Evolutionary conservation across 768 basidiomycete species (phyloP), one percentile per base, ranked within the genome.

Genomic region (Multifurca ochricompacta): DNA sequence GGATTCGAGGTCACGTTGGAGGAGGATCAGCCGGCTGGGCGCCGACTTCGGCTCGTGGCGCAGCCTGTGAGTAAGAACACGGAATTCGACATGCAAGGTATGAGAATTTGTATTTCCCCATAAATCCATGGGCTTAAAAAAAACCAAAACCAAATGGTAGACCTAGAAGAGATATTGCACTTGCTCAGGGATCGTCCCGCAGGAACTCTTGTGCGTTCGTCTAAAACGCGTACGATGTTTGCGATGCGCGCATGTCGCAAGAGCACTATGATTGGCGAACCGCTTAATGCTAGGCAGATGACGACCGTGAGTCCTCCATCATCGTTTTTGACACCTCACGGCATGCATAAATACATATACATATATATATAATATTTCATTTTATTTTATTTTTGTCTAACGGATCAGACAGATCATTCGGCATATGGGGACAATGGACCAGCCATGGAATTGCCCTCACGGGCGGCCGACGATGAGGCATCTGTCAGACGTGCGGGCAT

Each of bases 221-320:
- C 87, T 14, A 98, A 98, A 68, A 91, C 89, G 14, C 79, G 93
- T 14, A 77, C 83, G 4, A 97, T 99, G 94, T 97, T 99, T 65
- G 96, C 96, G 0, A 89, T 85, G 79, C 80, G 94, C 32, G 96
- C 96, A 0, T 99, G 96, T 69, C 69, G 95, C 59, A 93, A 89
- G 72, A 97, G 93, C 68, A 84, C 96, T 37, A 99, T 98, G 96
- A 77, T 97, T 40, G 94, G 96, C 3, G 89, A 81, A 72, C 75
- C 92, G 10, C 73, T 98, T 56, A 91, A 77, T 34, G 73, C 69
- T 55, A 68, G 72, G 14, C 90, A 89, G 64, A 98, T 99, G 95
- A 78, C 74, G 18, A 64, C 73, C 56, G 86, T 90, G 32, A 27
- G 60, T 56, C 31, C 9, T 39, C 31, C 36, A 13, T 13, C 34